A percentile compares a stretch with the other conserved stretches of the same genome.
phyloP scores from a whole-genome alignment of 202 grass and related monocot species.

The Digitaria exilis region DNA sequence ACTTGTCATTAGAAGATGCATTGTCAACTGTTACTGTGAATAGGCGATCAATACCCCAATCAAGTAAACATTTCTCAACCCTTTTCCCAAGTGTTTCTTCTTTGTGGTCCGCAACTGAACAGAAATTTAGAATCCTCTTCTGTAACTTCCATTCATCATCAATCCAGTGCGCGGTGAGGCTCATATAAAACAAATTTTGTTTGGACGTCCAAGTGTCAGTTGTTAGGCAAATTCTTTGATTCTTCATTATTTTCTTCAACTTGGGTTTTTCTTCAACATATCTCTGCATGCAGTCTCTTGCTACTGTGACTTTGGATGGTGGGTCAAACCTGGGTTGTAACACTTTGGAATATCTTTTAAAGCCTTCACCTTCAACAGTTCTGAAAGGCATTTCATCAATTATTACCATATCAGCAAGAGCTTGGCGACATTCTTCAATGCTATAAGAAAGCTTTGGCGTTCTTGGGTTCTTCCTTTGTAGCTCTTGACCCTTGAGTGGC shows the following conservation, averaged over 20 bases:
- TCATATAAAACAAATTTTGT: slow-evolving; percentile 6
- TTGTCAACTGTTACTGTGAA: too few relatives aligned
- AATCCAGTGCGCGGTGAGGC: slow-evolving; percentile 17
- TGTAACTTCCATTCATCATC: slow-evolving; percentile 11
- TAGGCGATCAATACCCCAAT: too few relatives aligned
- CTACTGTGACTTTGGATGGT: neutral
- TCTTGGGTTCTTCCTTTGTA: neutral
- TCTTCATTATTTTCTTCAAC: slow-evolving; percentile 10
- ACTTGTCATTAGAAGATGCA: too few relatives aligned
- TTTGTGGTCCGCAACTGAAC: neutral
- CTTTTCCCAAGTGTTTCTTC: slow-evolving; percentile 2
- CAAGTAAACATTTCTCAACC: too few relatives aligned
- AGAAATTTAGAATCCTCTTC: slow-evolving; percentile 18
- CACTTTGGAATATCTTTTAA: too few relatives aligned
- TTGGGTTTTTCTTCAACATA: neutral
- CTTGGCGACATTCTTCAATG: neutral
- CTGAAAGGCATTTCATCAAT: neutral
- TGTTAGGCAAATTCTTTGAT: slow-evolving; percentile 6
- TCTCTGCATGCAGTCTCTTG: neutral
- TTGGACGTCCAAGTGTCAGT: neutral
- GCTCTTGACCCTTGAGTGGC: neutral
- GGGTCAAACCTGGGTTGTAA: neutral
- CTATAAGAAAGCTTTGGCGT: neutral
- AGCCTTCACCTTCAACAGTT: neutral
- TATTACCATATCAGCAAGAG: neutral